Base-by-base conservation (phyloP, 345 rosid genomes). In the Ceriops decandra region DNA sequence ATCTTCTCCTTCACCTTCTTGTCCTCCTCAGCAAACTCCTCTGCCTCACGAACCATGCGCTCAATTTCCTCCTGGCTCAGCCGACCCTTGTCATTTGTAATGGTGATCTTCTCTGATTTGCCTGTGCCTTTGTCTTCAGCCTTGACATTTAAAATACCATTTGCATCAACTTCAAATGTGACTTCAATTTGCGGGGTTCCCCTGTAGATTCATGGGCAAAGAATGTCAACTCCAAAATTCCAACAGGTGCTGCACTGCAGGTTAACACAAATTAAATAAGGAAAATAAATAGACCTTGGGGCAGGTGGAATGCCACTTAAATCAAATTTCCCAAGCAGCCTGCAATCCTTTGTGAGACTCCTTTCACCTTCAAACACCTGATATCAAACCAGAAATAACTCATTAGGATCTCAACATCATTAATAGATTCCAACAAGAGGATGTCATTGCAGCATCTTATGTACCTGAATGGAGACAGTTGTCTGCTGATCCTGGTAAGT, bases 401-500 rank as follows among this genome's bases (percentile, higher is more conserved):
- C 46, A 36, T 52, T 76, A 63, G 52, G 31, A 65, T 61, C 31
- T 57, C 6, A 31, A 16, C 13, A 22, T n/a, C 28, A 52, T 42
- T 66, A 16, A 21, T 19, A 28, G 57, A 17, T 5, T 9, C 19
- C 2, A 49, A 9, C 9, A 13, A 9, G 3, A 8, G 59, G 32
- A 53, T 63, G 27, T 4, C 30, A n/a, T 31, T 54, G 32, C 21
- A 49, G 2, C 6, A 53, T 3, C 10, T 52, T 1, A 21, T 51
- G 20, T 76, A 89, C 95, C 90, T 93, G 97, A 67, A 93, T 93
- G 77, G 98, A 91, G 71, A 93, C 97, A 0, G 90, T 89, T 21
- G 98, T 91, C 81, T 93, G 98, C 86, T 93, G 98, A 72, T 93
- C 98, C 80, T 93, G 98, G 78, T 93, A 93, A 58, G 98, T 93